Evolutionary conservation across 208 protist genomes (phyloP), one percentile per base, ranked within the genome.

Genomic region (Acanthamoeba castellanii): DNA sequence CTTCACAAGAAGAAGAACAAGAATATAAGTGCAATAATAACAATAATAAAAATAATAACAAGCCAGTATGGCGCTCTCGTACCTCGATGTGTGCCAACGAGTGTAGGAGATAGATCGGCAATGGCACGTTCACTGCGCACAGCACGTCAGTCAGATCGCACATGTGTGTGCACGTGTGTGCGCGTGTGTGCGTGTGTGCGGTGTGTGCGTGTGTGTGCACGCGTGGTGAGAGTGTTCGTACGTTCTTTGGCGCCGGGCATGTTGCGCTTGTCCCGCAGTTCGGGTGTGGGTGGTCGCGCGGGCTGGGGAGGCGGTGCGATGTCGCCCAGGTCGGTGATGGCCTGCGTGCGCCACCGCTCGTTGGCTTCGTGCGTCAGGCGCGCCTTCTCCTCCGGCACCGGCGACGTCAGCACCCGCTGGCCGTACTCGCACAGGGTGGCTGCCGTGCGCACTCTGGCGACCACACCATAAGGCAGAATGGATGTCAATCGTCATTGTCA

Each of bases 1-100:
- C 89, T 93, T 8, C 52, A 42, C 47, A 85, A 16, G 25, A 6
- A 42, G 37, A 16, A 57, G 34, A 85, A 18, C n/a, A n/a, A n/a
- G n/a, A n/a, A n/a, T n/a, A n/a, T n/a, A n/a, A n/a, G n/a, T n/a
- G n/a, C n/a, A n/a, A n/a, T n/a, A n/a, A n/a, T n/a, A n/a, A n/a
- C n/a, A n/a, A n/a, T n/a, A n/a, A n/a, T n/a, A n/a, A n/a, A n/a
- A n/a, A n/a, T n/a, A n/a, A n/a, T n/a, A n/a, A n/a, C n/a, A n/a
- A n/a, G n/a, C n/a, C n/a, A n/a, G n/a, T n/a, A n/a, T n/a, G n/a
- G n/a, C n/a, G n/a, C 11, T 57, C 7, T 4, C 47, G 13, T 27
- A 85, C 76, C 76, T 85, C 85, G 30, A 91, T 91, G 30, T 91
- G 85, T 14, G 85, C 85, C 22, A 91, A 32, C 52, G 85, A 91